Evolutionary conservation across 352 stramenopile genomes (phyloP), one percentile per base, ranked within the genome.

Genomic region (Phytophthora rubi): DNA sequence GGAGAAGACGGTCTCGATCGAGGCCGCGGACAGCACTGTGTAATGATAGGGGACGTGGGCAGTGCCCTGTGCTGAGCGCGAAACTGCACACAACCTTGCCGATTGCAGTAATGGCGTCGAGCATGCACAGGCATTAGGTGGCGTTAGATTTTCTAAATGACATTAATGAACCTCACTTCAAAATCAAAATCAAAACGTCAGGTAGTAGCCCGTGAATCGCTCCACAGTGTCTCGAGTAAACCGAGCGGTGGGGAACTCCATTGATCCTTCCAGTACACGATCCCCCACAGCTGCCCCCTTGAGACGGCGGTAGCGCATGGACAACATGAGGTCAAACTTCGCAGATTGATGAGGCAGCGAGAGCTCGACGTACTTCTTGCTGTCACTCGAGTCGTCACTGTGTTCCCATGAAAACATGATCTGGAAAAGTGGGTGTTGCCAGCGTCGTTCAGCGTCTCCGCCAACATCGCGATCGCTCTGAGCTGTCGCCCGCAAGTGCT

Each of bases 311-410:
- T 76, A 68, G 3, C 79, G 69, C 81, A 91, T 88, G 28, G 72
- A 85, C 13, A 91, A 65, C 81, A 91, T 91, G 57, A 89, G 76
- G 58, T 89, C 79, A 59, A 91, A 91, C 58, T 89, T 90, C 55
- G 80, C 73, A 1, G 72, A 76, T 3, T 72, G 52, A 44, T 73
- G 75, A 0, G 74, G 66, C 3, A 88, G 48, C 10, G 8, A 4
- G 18, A 89, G 23, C 32, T 89, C 79, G 37, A 47, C 6, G 32
- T 65, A 59, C 37, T 44, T 44, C 6, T 62, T 53, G 4, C 21
- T 60, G 18, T 12, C 39, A 59, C 39, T 48, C 3, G 33, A 57
- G 48, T 52, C 16, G 26, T 62, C 26, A 2, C 61, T 30, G 16
- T 23, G 48, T 48, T 90, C 82, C 65, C 80, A 88, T 0, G 82